A percentile compares a stretch with the other conserved stretches of the same genome.
Conservation (phyloP, 1,284 basidiomycete genomes). For the Sporisorium scitamineum region DNA sequence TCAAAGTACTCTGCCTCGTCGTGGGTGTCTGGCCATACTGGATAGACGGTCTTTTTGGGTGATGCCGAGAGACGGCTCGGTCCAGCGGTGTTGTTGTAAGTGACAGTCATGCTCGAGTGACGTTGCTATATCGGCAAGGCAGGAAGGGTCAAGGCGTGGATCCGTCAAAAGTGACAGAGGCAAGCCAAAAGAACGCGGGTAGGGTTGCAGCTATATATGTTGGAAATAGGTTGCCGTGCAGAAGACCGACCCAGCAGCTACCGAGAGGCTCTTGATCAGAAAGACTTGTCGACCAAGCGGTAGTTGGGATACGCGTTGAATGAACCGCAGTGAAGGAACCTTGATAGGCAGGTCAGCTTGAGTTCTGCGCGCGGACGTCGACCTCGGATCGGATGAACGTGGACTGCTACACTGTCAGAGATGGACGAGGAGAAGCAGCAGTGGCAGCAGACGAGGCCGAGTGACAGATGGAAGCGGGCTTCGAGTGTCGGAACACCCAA, state of each 20-base stretch:
- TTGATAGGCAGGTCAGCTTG: not conserved
- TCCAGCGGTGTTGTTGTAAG: constrained; percentile 17
- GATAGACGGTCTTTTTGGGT: constrained; percentile 39
- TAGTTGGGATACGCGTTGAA: not conserved
- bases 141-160: not conserved
- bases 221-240: not conserved
- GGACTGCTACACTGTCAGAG: not conserved
- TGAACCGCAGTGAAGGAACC: not conserved
- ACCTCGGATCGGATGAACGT: constrained; percentile 2
- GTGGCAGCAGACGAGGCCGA: not conserved
- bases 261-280: not conserved
- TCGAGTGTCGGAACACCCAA: constrained; percentile 1
- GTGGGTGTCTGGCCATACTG: constrained; percentile 43
- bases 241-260: not conserved
- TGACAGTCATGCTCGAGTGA: constrained; percentile 10
- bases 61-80: constrained; percentile 33
- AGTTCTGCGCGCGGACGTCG: not conserved
- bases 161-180: not conserved
- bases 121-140: not conserved
- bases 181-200: not conserved
- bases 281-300: not conserved
- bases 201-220: not conserved
- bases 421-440: not conserved
- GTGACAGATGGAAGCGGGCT: not conserved
- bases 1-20: constrained; percentile 57